Evolutionary conservation across 1,139 yeast genomes (phyloP).

Genomic region (Yamadazyma diospyri): DNA sequence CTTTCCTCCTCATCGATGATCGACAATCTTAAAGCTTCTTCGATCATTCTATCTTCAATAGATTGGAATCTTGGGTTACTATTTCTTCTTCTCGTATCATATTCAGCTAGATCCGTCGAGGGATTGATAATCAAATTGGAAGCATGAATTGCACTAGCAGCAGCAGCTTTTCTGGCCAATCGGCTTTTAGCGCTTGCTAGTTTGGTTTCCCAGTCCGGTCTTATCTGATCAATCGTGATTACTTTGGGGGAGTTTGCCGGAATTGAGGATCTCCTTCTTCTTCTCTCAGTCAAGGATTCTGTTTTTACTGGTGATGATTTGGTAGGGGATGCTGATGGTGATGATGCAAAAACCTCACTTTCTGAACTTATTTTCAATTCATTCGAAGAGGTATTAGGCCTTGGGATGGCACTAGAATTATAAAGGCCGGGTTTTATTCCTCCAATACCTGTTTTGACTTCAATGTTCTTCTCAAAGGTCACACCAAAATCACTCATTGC

Average conservation of each 20-base stretch:
- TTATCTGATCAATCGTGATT: constrained; percentile 71
- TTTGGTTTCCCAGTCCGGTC: constrained; percentile 91
- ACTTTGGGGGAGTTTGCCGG: constrained; percentile 65
- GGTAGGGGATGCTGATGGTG: constrained; percentile 9
- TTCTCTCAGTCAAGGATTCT: constrained; percentile 1
- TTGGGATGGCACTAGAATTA: background rate
- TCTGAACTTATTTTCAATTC: constrained; percentile 2
- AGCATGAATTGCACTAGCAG: constrained; percentile 92
- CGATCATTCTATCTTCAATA: constrained; percentile 76
- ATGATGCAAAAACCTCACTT: constrained; percentile 14
- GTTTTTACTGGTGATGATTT: constrained; percentile 1
- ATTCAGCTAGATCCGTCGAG: constrained; percentile 19
- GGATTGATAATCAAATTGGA: constrained; percentile 54
- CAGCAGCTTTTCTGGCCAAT: constrained; percentile 83
- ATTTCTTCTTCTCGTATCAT: constrained; percentile 17
- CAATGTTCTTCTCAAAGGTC: constrained; percentile 63
- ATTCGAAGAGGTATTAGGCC: background rate
- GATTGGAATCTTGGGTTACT: constrained; percentile 17
- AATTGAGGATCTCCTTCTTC: constrained; percentile 38
- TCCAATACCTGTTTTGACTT: constrained; percentile 51
- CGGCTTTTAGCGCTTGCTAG: constrained; percentile 69
- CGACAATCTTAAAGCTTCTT: constrained; percentile 76
- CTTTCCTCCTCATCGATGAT: constrained; percentile 66
- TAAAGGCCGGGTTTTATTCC: constrained; percentile 35
- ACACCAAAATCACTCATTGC: constrained; percentile 86